phyloP scores from a whole-genome alignment of 345 rosid species.

The Zanthoxylum bungeanum region DNA sequence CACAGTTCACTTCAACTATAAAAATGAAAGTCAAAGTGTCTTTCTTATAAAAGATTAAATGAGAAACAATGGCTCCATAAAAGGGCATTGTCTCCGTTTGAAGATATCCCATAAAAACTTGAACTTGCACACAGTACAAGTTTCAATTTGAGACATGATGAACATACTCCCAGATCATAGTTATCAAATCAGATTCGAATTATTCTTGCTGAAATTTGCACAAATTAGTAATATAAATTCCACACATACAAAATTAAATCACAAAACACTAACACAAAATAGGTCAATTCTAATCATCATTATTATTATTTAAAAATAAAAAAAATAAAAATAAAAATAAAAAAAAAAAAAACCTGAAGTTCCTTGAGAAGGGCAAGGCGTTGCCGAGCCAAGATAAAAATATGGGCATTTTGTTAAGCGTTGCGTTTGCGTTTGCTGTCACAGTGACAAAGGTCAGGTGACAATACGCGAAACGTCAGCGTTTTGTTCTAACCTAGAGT shows the following conservation, averaged over 20 bases:
- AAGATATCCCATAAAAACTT: too few relatives aligned
- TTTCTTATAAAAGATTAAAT: background rate
- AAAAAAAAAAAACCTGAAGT: conserved; percentile 40
- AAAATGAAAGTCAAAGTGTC: background rate
- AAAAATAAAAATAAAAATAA: too few relatives aligned
- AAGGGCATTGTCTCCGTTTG: too few relatives aligned
- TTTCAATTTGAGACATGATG: background rate
- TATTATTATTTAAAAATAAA: too few relatives aligned
- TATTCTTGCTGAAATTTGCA: background rate
- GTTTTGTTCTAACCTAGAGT: too few relatives aligned
- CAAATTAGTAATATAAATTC: background rate
- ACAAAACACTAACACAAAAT: background rate
- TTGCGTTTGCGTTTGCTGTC: background rate
- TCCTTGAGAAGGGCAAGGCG: conserved; percentile 53
- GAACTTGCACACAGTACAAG: background rate
- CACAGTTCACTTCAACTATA: background rate
- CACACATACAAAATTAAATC: background rate
- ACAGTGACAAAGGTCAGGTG: too few relatives aligned
- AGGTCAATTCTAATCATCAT: too few relatives aligned
- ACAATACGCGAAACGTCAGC: too few relatives aligned
- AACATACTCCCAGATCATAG: background rate
- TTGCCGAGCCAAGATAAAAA: conserved; percentile 41
- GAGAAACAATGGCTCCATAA: too few relatives aligned
- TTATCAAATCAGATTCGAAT: background rate
- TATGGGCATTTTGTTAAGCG: conserved; percentile 22